These are phyloP conservation scores for Leptographium procerum DNA, from an alignment of 2,329 filamentous ascomycete species.

Conservation along the genomic window DNA sequence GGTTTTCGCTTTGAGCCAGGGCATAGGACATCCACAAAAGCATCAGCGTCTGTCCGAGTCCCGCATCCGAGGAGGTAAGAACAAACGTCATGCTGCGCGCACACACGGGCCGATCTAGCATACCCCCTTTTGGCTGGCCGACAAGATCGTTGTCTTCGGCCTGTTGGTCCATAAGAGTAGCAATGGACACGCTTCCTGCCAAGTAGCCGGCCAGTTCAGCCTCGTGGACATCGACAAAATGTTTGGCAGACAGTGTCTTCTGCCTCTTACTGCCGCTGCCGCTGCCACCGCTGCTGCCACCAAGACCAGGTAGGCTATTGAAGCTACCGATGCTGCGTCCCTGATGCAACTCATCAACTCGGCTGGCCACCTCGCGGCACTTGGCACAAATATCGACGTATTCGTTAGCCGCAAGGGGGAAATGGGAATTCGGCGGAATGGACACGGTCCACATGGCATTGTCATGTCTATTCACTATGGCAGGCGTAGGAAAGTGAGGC, in stretches of 20 bases:
- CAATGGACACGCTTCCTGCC: constrained; percentile 31
- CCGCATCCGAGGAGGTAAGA: constrained; percentile 62
- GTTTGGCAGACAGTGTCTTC: constrained; percentile 34
- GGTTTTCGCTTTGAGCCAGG: constrained; percentile 59
- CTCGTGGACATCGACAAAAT: constrained; percentile 65
- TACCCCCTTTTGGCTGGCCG: constrained; percentile 28
- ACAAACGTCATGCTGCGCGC: constrained; percentile 64
- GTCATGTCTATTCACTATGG: constrained; percentile 55
- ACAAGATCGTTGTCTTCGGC: constrained; percentile 26
- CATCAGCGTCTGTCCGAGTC: constrained; percentile 66
- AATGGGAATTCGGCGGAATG: constrained; percentile 55
- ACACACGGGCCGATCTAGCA: constrained; percentile 47
- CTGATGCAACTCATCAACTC: constrained; percentile 37
- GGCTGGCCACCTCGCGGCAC: constrained; percentile 51
- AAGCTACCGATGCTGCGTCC: background rate
- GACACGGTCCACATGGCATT: constrained; percentile 69
- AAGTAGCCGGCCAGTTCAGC: constrained; percentile 56
- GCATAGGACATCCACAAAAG: constrained; percentile 77
- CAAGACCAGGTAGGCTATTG: background rate
- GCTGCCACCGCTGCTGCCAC: background rate
- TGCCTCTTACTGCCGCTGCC: constrained; percentile 10
- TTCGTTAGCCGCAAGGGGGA: constrained; percentile 54
- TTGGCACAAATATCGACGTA: constrained; percentile 61
- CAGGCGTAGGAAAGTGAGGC: constrained; percentile 62
- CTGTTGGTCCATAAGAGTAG: constrained; percentile 16